Conservation (phyloP, 768 basidiomycete genomes). For the Saitozyma podzolica region DNA sequence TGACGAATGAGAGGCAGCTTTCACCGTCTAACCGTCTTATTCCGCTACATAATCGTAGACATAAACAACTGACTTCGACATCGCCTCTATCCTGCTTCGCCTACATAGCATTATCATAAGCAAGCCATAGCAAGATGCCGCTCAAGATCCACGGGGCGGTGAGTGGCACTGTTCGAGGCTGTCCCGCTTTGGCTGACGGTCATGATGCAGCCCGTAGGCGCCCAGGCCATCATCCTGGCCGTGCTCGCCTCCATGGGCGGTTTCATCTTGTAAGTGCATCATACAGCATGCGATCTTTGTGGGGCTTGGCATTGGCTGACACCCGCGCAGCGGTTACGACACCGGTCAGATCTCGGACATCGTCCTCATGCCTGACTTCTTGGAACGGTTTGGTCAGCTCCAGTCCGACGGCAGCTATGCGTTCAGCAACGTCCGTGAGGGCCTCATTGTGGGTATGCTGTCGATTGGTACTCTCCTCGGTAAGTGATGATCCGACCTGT, state of each 20-base stretch:
- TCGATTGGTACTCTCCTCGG: constrained; percentile 70
- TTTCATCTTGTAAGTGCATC: constrained; percentile 34
- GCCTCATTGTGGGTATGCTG: constrained; percentile 71
- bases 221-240: constrained; percentile 66
- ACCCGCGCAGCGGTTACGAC: constrained; percentile 56
- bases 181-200: not conserved
- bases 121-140: too few relatives aligned
- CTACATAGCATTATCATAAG: too few relatives aligned
- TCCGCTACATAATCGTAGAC: too few relatives aligned
- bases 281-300: not conserved
- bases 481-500: constrained; percentile 18
- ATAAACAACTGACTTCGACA: too few relatives aligned
- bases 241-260: constrained; percentile 72
- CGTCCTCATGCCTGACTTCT: constrained; percentile 60
- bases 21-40: too few relatives aligned
- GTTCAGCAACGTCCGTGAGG: constrained; percentile 60
- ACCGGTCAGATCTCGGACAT: constrained; percentile 79
- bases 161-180: too few relatives aligned
- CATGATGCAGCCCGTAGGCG: constrained; percentile 63
- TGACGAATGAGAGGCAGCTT: too few relatives aligned
- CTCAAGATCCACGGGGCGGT: too few relatives aligned
- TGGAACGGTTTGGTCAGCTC: constrained; percentile 61
- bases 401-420: constrained; percentile 55
- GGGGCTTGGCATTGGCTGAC: not conserved
- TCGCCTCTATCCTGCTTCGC: too few relatives aligned